Conservation (phyloP, 306 rosid genomes). For the Astragalus membranaceus region DNA sequence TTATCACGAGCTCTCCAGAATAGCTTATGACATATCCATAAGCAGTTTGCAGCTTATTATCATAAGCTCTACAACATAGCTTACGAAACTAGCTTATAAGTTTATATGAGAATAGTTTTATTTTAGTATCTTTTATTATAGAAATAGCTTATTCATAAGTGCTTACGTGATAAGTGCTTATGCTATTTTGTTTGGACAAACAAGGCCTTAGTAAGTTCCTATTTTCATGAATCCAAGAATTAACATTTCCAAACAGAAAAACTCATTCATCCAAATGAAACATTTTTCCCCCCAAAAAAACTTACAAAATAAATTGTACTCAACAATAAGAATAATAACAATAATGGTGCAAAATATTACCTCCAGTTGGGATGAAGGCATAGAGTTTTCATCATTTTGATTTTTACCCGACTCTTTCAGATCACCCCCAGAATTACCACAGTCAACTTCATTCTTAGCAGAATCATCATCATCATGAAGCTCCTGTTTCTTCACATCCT, state of each 20-base stretch:
- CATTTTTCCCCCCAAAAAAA: background rate
- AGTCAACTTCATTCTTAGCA: slow-evolving; percentile 32
- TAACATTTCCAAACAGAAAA: background rate
- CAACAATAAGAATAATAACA: background rate
- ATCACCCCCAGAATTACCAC: slow-evolving; percentile 39
- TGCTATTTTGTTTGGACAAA: too few relatives aligned
- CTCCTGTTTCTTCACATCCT: slow-evolving; percentile 50
- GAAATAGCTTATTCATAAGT: too few relatives aligned
- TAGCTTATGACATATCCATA: too few relatives aligned
- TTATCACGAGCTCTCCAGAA: too few relatives aligned
- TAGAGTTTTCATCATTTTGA: slow-evolving; percentile 35
- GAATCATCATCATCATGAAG: slow-evolving; percentile 28
- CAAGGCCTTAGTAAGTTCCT: background rate
- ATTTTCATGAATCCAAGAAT: background rate
- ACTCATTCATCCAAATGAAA: background rate
- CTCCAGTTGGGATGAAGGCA: slow-evolving; percentile 79
- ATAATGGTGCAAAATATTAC: slow-evolving; percentile 19
- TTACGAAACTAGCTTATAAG: too few relatives aligned
- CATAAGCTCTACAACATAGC: too few relatives aligned
- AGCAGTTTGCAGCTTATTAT: too few relatives aligned
- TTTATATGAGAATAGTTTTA: too few relatives aligned
- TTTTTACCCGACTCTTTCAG: slow-evolving; percentile 30
- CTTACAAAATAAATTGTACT: background rate
- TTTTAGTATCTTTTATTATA: too few relatives aligned
- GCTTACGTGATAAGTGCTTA: too few relatives aligned